A percentile compares a stretch with the other conserved stretches of the same genome.
Conservation (phyloP, 352 stramenopile genomes). For the Pythium diclinum region DNA sequence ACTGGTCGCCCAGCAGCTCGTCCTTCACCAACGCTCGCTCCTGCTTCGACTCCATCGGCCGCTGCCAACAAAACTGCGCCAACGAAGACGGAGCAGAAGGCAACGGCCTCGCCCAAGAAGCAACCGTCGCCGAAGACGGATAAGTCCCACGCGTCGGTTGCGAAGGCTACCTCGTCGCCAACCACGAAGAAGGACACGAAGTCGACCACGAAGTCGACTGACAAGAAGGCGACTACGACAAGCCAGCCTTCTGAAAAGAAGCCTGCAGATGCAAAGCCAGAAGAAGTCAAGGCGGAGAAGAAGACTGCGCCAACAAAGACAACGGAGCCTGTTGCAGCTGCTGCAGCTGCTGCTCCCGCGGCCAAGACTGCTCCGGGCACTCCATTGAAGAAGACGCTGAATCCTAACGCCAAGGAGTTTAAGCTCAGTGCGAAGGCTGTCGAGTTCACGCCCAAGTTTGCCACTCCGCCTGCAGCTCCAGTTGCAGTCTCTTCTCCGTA, state of each 20-base stretch:
- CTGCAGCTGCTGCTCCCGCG: not conserved
- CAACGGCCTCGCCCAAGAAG: conserved; percentile 20
- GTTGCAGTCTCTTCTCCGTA: conserved; percentile 43
- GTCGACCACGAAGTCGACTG: not conserved
- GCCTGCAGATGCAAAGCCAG: not conserved
- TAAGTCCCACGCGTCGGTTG: not conserved
- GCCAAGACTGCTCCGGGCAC: conserved; percentile 11
- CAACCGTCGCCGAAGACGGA: conserved; percentile 7
- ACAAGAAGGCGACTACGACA: conserved; percentile 15
- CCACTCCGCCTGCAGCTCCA: conserved; percentile 12
- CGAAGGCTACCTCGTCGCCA: conserved; percentile 10
- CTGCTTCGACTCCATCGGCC: not conserved
- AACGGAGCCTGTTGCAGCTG: not conserved
- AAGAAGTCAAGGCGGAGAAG: conserved; percentile 20
- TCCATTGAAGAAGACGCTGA: conserved; percentile 66
- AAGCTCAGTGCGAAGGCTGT: conserved; percentile 66
- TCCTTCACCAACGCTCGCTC: conserved; percentile 3
- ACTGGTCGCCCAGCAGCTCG: conserved; percentile 35
- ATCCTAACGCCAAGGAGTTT: conserved; percentile 86
- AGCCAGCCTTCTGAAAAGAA: conserved; percentile 14
- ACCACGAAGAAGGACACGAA: conserved; percentile 15
- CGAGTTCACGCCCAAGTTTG: conserved; percentile 71
- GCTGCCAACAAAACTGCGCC: not conserved
- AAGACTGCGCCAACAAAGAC: conserved; percentile 15
- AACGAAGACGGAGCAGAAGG: conserved; percentile 18